Conservation (phyloP, 2,329 filamentous ascomycete genomes). For the Amesomyces nigricolor region DNA sequence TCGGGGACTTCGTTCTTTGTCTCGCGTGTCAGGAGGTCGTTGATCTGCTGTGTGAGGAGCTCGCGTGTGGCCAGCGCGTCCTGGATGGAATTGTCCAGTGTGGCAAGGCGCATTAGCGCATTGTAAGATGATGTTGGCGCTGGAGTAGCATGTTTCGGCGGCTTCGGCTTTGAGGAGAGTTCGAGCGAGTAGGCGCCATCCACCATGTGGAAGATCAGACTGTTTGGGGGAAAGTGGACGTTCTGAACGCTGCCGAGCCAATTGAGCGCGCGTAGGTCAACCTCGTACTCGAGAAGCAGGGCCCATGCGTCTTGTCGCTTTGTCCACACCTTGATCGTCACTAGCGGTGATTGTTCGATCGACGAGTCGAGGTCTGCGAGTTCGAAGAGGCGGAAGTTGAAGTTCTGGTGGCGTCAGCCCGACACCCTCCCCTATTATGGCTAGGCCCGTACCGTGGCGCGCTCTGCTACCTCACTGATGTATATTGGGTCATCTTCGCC, state of each 20-base stretch:
- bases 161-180: slow-evolving; percentile 47
- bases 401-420: slow-evolving; percentile 52
- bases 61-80: slow-evolving; percentile 77
- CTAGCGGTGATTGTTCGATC: slow-evolving; percentile 58
- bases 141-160: slow-evolving; percentile 47
- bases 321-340: slow-evolving; percentile 73
- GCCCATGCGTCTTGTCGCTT: slow-evolving; percentile 49
- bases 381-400: slow-evolving; percentile 82
- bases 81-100: slow-evolving; percentile 84
- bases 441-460: slow-evolving; percentile 54
- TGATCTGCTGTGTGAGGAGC: slow-evolving; percentile 72
- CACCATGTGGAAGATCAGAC: slow-evolving; percentile 74
- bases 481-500: slow-evolving; percentile 70
- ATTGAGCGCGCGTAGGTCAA: slow-evolving; percentile 68
- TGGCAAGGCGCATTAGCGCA: slow-evolving; percentile 79
- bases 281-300: slow-evolving; percentile 64
- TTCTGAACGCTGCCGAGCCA: slow-evolving; percentile 69
- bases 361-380: slow-evolving; percentile 56
- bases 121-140: slow-evolving; percentile 75
- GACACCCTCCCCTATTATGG: not conserved
- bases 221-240: slow-evolving; percentile 73
- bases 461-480: slow-evolving; percentile 73
- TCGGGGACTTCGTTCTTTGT: slow-evolving; percentile 41
- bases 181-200: slow-evolving; percentile 85
- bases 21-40: slow-evolving; percentile 44